Percentiles rank a stretch among this genome's conserved stretches.
phyloP scores from a whole-genome alignment of 345 rosid genomes.

The Populus alba region DNA sequence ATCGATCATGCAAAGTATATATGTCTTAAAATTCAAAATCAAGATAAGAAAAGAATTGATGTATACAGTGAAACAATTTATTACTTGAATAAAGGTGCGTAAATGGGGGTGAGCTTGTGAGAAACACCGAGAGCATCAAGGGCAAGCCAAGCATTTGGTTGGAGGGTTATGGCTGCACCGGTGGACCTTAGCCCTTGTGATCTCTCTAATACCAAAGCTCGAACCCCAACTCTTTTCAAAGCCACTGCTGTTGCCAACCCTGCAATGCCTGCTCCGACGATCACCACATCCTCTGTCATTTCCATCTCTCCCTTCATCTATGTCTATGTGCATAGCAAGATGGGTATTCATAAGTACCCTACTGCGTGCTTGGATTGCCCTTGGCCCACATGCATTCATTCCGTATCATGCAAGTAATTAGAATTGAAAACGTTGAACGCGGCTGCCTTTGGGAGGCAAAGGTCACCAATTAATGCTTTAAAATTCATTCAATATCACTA shows the following conservation, averaged over 20 bases:
- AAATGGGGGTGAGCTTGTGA: constrained; percentile 34
- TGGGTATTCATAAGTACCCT: not conserved
- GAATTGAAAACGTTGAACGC: no score
- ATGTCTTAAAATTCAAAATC: not conserved
- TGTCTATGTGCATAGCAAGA: not conserved
- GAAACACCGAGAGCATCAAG: constrained; percentile 43
- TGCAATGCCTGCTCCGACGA: constrained; percentile 39
- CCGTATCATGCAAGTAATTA: no score
- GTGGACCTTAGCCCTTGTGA: constrained; percentile 24
- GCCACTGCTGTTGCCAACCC: constrained; percentile 43
- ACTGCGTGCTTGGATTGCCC: not conserved
- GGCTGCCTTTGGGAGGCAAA: no score
- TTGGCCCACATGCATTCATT: no score
- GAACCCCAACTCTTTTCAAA: constrained; percentile 31
- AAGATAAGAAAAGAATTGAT: no score
- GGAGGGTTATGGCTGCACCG: constrained; percentile 30
- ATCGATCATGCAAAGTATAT: not conserved
- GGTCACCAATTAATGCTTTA: no score
- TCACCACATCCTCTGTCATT: constrained; percentile 31
- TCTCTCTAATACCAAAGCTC: constrained; percentile 34
- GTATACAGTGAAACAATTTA: not conserved
- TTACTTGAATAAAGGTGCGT: not conserved
- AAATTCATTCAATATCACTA: no score
- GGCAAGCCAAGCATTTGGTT: constrained; percentile 40
- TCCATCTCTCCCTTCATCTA: not conserved